Conservation (phyloP, 2,329 filamentous ascomycete genomes). For the Pestalotiopsis sp. region DNA sequence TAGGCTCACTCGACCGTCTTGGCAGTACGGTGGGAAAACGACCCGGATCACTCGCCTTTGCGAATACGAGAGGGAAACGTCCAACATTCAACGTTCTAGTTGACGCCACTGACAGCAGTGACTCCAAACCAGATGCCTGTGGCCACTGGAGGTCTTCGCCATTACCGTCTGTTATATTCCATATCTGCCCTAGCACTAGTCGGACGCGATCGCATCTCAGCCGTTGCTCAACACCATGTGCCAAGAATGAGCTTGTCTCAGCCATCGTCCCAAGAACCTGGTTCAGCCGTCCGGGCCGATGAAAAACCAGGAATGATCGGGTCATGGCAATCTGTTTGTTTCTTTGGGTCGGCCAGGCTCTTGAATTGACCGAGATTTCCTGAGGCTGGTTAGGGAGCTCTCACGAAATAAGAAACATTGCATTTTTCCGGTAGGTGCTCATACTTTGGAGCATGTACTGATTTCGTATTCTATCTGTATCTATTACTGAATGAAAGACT, state of each 20-base stretch:
- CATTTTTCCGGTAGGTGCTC: no score
- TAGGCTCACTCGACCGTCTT: no score
- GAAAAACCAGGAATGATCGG: neutral
- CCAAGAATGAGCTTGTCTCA: neutral
- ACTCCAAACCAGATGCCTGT: no score
- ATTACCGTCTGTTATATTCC: neutral
- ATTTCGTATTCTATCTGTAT: neutral
- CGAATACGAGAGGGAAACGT: no score
- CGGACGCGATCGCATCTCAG: neutral
- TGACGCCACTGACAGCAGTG: neutral
- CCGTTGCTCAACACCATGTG: neutral
- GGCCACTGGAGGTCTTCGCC: neutral
- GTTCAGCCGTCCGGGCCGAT: neutral
- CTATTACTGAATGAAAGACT: neutral
- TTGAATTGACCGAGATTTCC: no score
- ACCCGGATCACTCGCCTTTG: no score
- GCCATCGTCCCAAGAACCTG: neutral
- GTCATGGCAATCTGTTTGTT: neutral
- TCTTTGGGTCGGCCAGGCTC: neutral
- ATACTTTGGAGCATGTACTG: neutral
- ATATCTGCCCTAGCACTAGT: neutral
- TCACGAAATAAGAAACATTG: no score
- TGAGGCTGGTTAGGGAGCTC: no score
- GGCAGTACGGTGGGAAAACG: no score
- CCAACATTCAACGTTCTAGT: neutral